Evolutionary conservation across 2,329 filamentous ascomycete species (phyloP), one percentile per base, ranked within the genome.

Genomic region (Dothideomycetes sp.): DNA sequence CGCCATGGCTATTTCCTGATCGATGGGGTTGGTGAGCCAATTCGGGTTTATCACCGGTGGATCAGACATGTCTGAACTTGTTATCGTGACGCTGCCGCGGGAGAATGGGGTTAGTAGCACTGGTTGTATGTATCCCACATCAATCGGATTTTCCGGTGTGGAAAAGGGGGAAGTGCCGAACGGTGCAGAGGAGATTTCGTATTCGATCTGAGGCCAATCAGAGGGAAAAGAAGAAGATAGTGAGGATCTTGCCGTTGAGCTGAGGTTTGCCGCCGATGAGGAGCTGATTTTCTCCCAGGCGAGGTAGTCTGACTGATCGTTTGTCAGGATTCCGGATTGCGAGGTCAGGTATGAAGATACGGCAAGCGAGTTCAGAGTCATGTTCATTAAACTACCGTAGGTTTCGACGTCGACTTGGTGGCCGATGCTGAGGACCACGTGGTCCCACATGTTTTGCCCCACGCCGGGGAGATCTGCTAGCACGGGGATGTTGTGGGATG

Each of bases 1-100:
- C n/a, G 35, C 35, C 7, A 38, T 6, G 3, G 35, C 35, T 5
- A 38, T 27, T 10, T 55, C 49, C 22, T 53, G 42, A 36, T 65
- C 62, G 0, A 49, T 46, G 0, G 49, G 47, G 22, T 58, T 35
- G 2, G 56, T 57, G 3, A 65, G 51, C 59, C 59, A 64, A 27
- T 53, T 53, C 0, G 60, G 58, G 31, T 63, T 50, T 31, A 65
- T 52, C 9, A 54, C 27, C 0, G 63, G 63, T 1, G 46, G 42
- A 13, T 51, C 51, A 0, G 42, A 17, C 2, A 53, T 55, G 30
- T 58, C 50, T 10, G 52, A 37, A 11, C 48, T 55, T 1, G 43
- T 13, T 20, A 64, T 54, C 0, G 54, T 30, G n/a, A 38, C 28
- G 15, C 20, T 38, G 3, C 35, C 35, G 12, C 35, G 35, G 6